phyloP scores from a whole-genome alignment of 139 green algal species.

The Ulvella scutata region DNA sequence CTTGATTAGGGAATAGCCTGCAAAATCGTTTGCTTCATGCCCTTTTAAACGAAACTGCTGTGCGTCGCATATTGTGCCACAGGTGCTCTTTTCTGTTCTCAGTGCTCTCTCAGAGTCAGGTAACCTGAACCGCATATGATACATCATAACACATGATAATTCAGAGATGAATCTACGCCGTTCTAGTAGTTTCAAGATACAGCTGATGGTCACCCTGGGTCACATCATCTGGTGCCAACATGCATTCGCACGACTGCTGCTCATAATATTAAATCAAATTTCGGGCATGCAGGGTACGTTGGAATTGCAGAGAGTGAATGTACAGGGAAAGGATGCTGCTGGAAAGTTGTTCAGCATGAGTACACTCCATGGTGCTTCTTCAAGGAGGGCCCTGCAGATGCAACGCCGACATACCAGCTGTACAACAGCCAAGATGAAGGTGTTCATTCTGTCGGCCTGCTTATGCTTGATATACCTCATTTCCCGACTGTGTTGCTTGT shows the following conservation, averaged over 20 bases:
- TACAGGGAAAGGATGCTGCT: not conserved
- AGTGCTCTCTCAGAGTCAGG: not conserved
- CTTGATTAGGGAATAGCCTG: too few relatives aligned
- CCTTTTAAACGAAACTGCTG: not conserved
- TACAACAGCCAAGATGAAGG: not conserved
- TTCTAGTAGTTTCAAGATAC: not conserved
- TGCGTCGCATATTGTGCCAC: not conserved
- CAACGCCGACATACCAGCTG: not conserved
- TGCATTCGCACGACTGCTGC: not conserved
- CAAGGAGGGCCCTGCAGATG: not conserved
- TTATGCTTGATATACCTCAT: not conserved
- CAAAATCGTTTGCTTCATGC: too few relatives aligned
- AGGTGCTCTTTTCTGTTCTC: not conserved
- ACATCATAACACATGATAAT: not conserved
- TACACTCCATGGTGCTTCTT: not conserved
- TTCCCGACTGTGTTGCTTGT: too few relatives aligned
- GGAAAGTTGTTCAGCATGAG: not conserved
- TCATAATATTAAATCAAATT: not conserved
- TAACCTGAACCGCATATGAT: not conserved
- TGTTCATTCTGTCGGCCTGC: not conserved
- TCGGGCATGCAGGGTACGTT: not conserved
- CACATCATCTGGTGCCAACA: not conserved
- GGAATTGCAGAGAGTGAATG: not conserved
- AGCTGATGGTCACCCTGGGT: too few relatives aligned
- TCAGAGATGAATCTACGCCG: not conserved